These are phyloP conservation scores for Pilasporangium apinafurcum DNA, from an alignment of 352 stramenopile species.

Conservation along the genomic window DNA sequence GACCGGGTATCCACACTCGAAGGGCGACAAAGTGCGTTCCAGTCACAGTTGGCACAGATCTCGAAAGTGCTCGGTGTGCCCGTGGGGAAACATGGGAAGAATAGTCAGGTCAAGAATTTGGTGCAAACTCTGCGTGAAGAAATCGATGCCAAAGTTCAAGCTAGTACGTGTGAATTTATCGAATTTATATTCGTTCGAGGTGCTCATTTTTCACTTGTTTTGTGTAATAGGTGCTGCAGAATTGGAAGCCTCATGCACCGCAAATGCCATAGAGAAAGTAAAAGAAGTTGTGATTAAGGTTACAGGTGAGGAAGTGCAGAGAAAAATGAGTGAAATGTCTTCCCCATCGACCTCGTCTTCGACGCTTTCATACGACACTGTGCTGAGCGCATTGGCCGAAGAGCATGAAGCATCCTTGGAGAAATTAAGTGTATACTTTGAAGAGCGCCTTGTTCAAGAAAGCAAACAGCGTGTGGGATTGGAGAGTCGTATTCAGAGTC, in stretches of 20 bases:
- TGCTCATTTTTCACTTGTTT: background rate
- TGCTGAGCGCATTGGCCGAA: slow-evolving; percentile 48
- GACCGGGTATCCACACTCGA: slow-evolving; percentile 75
- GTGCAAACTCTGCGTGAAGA: slow-evolving; percentile 69
- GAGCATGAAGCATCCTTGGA: slow-evolving; percentile 71
- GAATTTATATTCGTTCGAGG: too few species aligned
- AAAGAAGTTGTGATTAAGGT: slow-evolving; percentile 2
- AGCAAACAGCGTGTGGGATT: slow-evolving; percentile 51
- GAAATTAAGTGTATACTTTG: slow-evolving; percentile 60
- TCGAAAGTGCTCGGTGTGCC: slow-evolving; percentile 63
- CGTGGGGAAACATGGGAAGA: slow-evolving; percentile 59
- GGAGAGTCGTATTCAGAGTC: slow-evolving; percentile 48
- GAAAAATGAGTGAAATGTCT: slow-evolving; percentile 1
- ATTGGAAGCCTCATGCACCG: slow-evolving; percentile 20
- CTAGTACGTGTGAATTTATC: slow-evolving; percentile 14
- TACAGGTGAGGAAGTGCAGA: slow-evolving; percentile 9
- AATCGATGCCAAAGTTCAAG: slow-evolving; percentile 52
- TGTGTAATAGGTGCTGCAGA: slow-evolving; percentile 19
- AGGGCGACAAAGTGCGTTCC: slow-evolving; percentile 69
- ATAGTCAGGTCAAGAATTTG: slow-evolving; percentile 61
- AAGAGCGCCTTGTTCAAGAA: slow-evolving; percentile 52
- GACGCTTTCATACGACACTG: slow-evolving; percentile 33
- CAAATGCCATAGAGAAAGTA: slow-evolving; percentile 16
- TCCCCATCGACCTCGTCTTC: background rate
- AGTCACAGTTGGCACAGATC: slow-evolving; percentile 77